These are phyloP conservation scores for barley (Hordeum vulgare) DNA, from an alignment of 176 grass and related monocot genomes.

Conservation along the genomic window MorexV3_pseudomolecules_assembly NC_058518.1:432826489-432826988, in stretches of 20 bases:
- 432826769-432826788: too few species aligned
- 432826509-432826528: not conserved
- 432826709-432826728: constrained; percentile 79
- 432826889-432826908: not conserved
- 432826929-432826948: not conserved
- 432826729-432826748: not conserved
- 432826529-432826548: too few species aligned
- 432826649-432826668: constrained; percentile 97
- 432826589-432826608: not conserved
- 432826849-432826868: not conserved
- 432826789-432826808: too few species aligned
- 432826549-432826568: too few species aligned
- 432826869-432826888: not conserved
- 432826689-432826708: constrained; percentile 90
- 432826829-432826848: not conserved
- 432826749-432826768: constrained; percentile 12
- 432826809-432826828: not conserved
- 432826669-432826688: constrained; percentile 81
- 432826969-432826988: too few species aligned
- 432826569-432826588: not conserved
- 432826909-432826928: not conserved
- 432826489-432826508: not conserved
- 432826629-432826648: constrained; percentile 90
- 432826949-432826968: not conserved
- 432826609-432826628: not conserved